Evolutionary conservation across 2,329 filamentous ascomycete genomes (phyloP).

Genomic region (Westerdykella aurantiaca): DNA sequence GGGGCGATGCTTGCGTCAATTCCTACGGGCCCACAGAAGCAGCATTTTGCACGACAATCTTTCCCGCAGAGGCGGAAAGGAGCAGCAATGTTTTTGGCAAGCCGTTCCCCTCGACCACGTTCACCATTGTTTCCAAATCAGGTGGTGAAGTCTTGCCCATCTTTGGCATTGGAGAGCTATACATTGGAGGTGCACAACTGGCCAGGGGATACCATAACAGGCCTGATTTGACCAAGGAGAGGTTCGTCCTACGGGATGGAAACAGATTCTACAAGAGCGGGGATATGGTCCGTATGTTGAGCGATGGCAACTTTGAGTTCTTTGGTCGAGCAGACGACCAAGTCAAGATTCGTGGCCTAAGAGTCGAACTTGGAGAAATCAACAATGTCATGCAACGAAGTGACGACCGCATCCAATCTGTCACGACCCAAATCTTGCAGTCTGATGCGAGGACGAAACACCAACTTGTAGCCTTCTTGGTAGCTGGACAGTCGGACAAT

Average conservation of each 20-base stretch:
- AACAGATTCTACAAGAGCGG: constrained; percentile 36
- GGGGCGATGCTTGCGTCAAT: constrained; percentile 39
- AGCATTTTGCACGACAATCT: constrained; percentile 44
- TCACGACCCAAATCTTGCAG: constrained; percentile 29
- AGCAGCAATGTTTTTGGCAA: constrained; percentile 39
- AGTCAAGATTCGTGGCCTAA: constrained; percentile 36
- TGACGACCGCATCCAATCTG: constrained; percentile 17
- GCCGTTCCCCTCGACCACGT: constrained; percentile 39
- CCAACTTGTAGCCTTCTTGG: constrained; percentile 35
- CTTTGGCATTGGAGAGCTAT: constrained; percentile 42
- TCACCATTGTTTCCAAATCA: constrained; percentile 31
- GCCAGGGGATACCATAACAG: constrained; percentile 42
- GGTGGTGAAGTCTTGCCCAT: constrained; percentile 32
- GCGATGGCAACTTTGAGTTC: constrained; percentile 37
- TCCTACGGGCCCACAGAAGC: constrained; percentile 43
- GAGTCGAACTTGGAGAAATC: constrained; percentile 38
- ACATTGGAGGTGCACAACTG: constrained; percentile 43
- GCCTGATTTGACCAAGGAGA: constrained; percentile 23
- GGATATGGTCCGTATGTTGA: constrained; percentile 36
- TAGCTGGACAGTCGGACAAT: constrained; percentile 1
- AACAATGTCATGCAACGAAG: constrained; percentile 23
- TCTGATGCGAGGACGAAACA: constrained; percentile 21
- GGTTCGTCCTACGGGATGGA: constrained; percentile 25
- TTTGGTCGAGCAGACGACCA: constrained; percentile 37
- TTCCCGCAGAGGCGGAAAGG: constrained; percentile 19